A percentile compares a stretch with the other conserved stretches of the same genome.
These are phyloP conservation scores for Novymonas esmeraldas DNA, from an alignment of 208 protist genomes.

Conservation along the genomic window DNA sequence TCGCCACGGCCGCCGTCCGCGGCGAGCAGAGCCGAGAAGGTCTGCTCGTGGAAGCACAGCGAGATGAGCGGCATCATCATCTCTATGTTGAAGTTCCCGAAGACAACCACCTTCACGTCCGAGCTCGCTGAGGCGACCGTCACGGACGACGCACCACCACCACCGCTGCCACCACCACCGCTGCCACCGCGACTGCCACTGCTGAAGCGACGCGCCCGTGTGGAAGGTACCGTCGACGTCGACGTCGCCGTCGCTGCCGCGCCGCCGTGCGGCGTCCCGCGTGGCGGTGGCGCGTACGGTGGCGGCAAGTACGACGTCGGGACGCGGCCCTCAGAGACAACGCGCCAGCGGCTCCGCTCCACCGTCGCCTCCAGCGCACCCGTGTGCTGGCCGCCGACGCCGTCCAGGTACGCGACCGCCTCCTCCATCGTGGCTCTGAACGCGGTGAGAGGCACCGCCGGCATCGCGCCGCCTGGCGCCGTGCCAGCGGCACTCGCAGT, in stretches of 20 bases:
- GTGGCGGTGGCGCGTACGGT: constrained; percentile 9
- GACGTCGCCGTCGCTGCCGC: no score
- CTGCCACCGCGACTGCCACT: no score
- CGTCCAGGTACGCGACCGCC: constrained; percentile 5
- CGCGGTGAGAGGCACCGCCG: constrained; percentile 11
- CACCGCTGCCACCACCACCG: no score
- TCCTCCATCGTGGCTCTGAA: constrained; percentile 14
- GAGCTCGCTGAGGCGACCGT: no score
- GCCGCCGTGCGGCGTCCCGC: no score
- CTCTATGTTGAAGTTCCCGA: constrained; percentile 22
- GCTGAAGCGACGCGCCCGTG: no score
- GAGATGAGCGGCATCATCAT: constrained; percentile 3
- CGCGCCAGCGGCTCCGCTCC: neutral
- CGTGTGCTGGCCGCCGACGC: constrained; percentile 4
- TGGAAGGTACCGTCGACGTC: no score
- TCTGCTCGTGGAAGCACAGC: constrained; percentile 17
- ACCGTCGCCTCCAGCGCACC: constrained; percentile 4
- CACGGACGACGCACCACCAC: no score
- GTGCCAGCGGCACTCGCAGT: no score
- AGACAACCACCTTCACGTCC: no score
- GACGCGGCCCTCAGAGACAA: neutral
- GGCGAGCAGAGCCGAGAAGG: neutral
- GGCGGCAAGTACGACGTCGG: neutral
- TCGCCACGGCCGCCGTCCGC: neutral
- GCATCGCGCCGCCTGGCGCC: no score